phyloP scores from a whole-genome alignment of 1,284 basidiomycete species.

The Stygiomarasmius scandens region DNA sequence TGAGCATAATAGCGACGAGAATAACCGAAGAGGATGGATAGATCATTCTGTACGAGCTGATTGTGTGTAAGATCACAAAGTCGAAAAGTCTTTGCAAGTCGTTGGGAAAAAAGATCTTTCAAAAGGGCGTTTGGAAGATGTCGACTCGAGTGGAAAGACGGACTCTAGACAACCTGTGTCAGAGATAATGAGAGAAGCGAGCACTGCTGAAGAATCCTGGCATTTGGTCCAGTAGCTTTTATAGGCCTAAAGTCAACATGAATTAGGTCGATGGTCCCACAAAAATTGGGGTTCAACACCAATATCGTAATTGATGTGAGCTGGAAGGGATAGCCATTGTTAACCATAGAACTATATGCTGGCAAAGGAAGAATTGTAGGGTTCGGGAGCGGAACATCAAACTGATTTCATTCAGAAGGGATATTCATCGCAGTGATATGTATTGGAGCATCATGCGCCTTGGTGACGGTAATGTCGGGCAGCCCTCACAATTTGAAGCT shows the following conservation, averaged over 20 bases:
- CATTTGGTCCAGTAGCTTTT: background rate
- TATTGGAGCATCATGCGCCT: too few relatives aligned
- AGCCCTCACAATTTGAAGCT: too few relatives aligned
- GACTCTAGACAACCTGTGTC: background rate
- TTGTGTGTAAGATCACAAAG: background rate
- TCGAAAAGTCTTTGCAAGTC: background rate
- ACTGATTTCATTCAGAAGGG: too few relatives aligned
- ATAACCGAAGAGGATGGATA: background rate
- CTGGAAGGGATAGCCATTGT: too few relatives aligned
- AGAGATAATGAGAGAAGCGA: background rate
- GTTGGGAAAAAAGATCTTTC: background rate
- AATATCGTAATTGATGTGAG: too few relatives aligned
- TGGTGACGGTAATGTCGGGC: too few relatives aligned
- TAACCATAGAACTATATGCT: too few relatives aligned
- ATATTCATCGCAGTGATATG: too few relatives aligned
- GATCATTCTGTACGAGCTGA: background rate
- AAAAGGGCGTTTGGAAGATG: background rate
- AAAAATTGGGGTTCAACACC: too few relatives aligned
- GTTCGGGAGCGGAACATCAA: too few relatives aligned
- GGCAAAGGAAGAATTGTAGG: too few relatives aligned
- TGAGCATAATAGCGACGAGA: background rate
- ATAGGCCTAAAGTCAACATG: background rate
- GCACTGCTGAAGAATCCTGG: background rate
- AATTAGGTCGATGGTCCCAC: too few relatives aligned
- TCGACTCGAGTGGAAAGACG: background rate